phyloP scores from a whole-genome alignment of 805 yeast genomes.

The Clavispora vitiphila region DNA sequence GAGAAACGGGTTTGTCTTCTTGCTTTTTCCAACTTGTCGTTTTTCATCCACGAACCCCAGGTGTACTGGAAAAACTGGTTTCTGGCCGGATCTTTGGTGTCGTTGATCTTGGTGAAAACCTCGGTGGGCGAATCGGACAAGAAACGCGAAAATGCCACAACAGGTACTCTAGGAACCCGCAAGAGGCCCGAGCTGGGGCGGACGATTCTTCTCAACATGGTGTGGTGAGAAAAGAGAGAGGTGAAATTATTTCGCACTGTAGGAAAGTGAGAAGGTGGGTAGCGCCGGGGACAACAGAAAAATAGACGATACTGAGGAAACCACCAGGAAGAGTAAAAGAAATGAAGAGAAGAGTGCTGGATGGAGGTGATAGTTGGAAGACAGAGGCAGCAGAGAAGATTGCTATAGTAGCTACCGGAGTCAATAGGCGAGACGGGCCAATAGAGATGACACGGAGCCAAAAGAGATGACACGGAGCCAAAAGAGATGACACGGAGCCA shows the following conservation, averaged over 20 bases:
- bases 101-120: constrained; percentile 51
- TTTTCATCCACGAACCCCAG: constrained; percentile 93
- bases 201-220: constrained; percentile 2
- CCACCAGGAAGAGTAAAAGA: too few relatives aligned
- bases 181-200: background rate
- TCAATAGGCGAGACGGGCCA: too few relatives aligned
- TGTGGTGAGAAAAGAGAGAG: background rate
- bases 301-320: too few relatives aligned
- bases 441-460: too few relatives aligned
- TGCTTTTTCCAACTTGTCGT: constrained; percentile 69
- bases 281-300: too few relatives aligned
- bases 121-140: constrained; percentile 26
- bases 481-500: too few relatives aligned
- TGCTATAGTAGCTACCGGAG: too few relatives aligned
- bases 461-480: too few relatives aligned
- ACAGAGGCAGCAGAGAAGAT: too few relatives aligned
- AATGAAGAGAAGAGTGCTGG: too few relatives aligned
- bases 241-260: background rate
- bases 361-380: too few relatives aligned
- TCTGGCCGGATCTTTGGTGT: constrained; percentile 63
- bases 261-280: background rate
- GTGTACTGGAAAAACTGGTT: constrained; percentile 76
- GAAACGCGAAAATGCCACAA: background rate
- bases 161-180: background rate
- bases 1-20: constrained; percentile 79